Conservation (phyloP, 805 yeast genomes). For the Candida hispaniensis region DNA sequence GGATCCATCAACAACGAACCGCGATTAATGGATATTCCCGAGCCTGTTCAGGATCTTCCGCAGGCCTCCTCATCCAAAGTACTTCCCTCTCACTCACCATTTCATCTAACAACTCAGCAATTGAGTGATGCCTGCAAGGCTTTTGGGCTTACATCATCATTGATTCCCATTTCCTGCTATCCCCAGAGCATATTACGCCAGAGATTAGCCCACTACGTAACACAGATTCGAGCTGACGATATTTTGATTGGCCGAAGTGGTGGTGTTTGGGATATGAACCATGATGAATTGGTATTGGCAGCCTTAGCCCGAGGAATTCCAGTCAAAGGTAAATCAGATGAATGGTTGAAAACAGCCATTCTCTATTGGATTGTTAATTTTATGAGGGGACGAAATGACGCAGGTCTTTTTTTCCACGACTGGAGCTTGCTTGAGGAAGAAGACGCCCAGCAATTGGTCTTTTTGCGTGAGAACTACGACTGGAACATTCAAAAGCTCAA, state of each 20-base stretch:
- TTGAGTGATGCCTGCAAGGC: constrained; percentile 19
- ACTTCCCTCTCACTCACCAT: constrained; percentile 18
- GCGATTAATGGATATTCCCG: too few relatives aligned
- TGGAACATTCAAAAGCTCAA: constrained; percentile 9
- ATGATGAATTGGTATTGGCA: constrained; percentile 39
- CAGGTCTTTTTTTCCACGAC: constrained; percentile 20
- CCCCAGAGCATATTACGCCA: constrained; percentile 33
- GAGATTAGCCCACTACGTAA: constrained; percentile 34
- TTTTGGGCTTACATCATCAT: constrained; percentile 18
- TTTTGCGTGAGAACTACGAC: constrained; percentile 9
- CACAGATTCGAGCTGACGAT: constrained; percentile 44
- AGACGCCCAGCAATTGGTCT: constrained; percentile 12
- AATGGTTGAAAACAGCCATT: constrained; percentile 17
- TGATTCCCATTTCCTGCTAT: constrained; percentile 25
- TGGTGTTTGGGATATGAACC: constrained; percentile 38
- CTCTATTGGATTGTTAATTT: constrained; percentile 21
- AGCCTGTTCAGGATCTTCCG: too few relatives aligned
- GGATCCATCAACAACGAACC: too few relatives aligned
- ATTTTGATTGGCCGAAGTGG: constrained; percentile 34
- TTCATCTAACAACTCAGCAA: constrained; percentile 18
- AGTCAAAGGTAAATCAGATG: neutral
- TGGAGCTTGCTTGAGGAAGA: constrained; percentile 5
- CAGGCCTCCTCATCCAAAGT: constrained; percentile 3
- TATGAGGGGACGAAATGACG: constrained; percentile 19
- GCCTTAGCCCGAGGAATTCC: constrained; percentile 42